Percentiles rank a stretch among this genome's conserved stretches.
Conservation (phyloP, 192 early-diverging fungal species). For the Linnemannia exigua region DNA sequence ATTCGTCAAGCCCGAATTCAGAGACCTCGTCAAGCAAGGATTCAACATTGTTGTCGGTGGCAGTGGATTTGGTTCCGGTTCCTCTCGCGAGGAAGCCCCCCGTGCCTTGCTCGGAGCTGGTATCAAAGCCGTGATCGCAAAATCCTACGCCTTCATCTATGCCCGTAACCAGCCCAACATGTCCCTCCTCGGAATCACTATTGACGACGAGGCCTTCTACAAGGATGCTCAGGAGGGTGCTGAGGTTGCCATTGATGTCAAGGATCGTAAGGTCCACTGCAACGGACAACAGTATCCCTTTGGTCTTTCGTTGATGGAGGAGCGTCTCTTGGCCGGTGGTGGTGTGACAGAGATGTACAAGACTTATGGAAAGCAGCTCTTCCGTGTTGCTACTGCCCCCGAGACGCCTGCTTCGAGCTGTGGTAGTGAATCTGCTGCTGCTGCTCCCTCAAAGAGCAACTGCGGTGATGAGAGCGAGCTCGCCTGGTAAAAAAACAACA, state of each 20-base stretch:
- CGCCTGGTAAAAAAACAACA: slow-evolving; percentile 40
- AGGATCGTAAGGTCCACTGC: slow-evolving; percentile 73
- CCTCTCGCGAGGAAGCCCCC: slow-evolving; percentile 85
- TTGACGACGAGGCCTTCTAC: slow-evolving; percentile 84
- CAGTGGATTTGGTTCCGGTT: slow-evolving; percentile 81
- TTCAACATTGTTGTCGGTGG: slow-evolving; percentile 81
- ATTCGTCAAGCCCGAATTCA: slow-evolving; percentile 83
- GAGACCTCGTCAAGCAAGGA: slow-evolving; percentile 72
- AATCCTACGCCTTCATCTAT: slow-evolving; percentile 87
- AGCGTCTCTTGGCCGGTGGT: slow-evolving; percentile 78
- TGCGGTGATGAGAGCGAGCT: slow-evolving; percentile 55
- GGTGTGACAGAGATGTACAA: slow-evolving; percentile 87
- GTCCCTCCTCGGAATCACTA: slow-evolving; percentile 82
- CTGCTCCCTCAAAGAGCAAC: slow-evolving; percentile 39
- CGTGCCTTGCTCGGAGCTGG: slow-evolving; percentile 78
- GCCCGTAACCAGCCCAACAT: slow-evolving; percentile 88
- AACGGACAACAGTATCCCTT: slow-evolving; percentile 71
- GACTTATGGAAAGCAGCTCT: slow-evolving; percentile 79
- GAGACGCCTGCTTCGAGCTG: slow-evolving; percentile 48
- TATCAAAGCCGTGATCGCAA: slow-evolving; percentile 85
- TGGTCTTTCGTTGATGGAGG: slow-evolving; percentile 79
- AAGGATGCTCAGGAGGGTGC: slow-evolving; percentile 79
- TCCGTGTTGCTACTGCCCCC: slow-evolving; percentile 79
- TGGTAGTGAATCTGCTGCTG: slow-evolving; percentile 33
- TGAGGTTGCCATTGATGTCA: slow-evolving; percentile 78